Percentiles rank a stretch among this genome's conserved stretches.
Evolutionary conservation across 257 asterid species (phyloP).

Genomic region (Solanum chmielewskii): DNA sequence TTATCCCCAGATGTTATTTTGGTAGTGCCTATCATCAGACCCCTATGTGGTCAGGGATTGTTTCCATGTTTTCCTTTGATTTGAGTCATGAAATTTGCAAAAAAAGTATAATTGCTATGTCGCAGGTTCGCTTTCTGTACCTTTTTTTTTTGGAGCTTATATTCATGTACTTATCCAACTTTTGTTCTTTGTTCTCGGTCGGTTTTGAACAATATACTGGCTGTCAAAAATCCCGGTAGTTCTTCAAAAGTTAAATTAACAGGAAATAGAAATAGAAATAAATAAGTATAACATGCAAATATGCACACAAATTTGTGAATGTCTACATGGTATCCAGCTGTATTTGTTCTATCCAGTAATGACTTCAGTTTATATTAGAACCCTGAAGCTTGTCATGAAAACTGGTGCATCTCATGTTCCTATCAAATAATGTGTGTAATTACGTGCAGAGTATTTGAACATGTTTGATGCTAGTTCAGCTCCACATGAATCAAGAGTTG

Average conservation of each 20-base stretch:
- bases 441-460: conserved; percentile 67
- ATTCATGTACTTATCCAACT: neutral
- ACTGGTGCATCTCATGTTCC: neutral
- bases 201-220: neutral
- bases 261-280: neutral
- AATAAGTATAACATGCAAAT: neutral
- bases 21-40: neutral
- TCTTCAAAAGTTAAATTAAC: neutral
- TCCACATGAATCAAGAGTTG: conserved; percentile 65
- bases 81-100: neutral
- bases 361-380: neutral
- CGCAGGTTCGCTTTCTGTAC: neutral
- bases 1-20: neutral
- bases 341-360: neutral
- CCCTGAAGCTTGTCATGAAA: neutral
- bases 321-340: neutral
- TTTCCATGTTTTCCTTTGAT: neutral
- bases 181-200: neutral
- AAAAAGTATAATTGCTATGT: neutral
- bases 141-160: neutral
- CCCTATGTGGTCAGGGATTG: neutral
- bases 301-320: neutral
- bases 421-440: neutral
- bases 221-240: neutral
- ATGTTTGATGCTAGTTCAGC: conserved; percentile 86